Conservation (phyloP, 2,329 filamentous ascomycete genomes). For the Penicillium sp. region DNA sequence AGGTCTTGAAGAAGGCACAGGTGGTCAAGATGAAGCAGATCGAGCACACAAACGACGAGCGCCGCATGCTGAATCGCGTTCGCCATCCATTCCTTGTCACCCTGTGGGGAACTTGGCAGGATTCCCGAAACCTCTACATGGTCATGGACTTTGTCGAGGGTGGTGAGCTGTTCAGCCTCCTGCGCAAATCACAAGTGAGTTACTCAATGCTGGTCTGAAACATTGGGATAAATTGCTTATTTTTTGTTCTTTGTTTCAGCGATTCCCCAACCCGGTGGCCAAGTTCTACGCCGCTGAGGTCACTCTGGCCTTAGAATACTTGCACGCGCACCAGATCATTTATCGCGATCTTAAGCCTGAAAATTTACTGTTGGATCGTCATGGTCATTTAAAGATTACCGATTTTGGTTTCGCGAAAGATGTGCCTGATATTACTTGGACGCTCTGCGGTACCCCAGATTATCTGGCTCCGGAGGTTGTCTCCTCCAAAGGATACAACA, state of each 20-base stretch:
- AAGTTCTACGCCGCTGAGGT: constrained; percentile 99
- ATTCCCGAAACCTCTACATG: constrained; percentile 96
- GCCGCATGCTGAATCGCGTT: constrained; percentile 91
- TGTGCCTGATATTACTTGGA: constrained; percentile 99
- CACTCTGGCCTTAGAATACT: constrained; percentile 89
- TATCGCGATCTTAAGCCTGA: constrained; percentile 97
- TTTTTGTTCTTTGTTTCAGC: constrained; percentile 54
- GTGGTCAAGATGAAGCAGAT: constrained; percentile 99
- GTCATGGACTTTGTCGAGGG: constrained; percentile 99
- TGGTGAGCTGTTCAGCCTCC: constrained; percentile 91
- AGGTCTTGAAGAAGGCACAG: constrained; percentile 97
- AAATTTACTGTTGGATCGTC: constrained; percentile 85
- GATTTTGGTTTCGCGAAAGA: constrained; percentile 99
- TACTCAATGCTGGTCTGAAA: background rate
- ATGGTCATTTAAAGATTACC: constrained; percentile 94
- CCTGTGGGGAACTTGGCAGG: constrained; percentile 97
- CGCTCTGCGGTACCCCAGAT: constrained; percentile 93
- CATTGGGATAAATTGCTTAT: constrained; percentile 2
- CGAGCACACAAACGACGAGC: constrained; percentile 98
- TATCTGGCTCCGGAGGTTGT: constrained; percentile 97
- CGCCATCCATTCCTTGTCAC: constrained; percentile 98
- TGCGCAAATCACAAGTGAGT: constrained; percentile 86
- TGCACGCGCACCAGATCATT: constrained; percentile 93
- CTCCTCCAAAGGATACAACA: constrained; percentile 99
- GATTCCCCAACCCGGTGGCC: constrained; percentile 96